Percentiles rank a stretch among this genome's conserved stretches.
Conservation (phyloP, 441 rosid species). For the Hura crepitans region DNA sequence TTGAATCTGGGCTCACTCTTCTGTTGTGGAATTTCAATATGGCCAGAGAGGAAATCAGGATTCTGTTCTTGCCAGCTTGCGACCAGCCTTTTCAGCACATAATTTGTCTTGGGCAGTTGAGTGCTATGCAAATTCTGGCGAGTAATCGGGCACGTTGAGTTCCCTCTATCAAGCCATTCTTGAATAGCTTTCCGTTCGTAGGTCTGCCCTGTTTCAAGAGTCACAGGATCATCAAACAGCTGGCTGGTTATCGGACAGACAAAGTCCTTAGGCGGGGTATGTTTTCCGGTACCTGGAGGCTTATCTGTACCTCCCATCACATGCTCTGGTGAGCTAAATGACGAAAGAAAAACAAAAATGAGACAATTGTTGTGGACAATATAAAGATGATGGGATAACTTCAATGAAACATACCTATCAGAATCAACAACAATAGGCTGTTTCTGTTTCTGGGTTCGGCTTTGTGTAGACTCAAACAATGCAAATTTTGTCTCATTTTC, state of each 20-base stretch:
- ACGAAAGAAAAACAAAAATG: conserved; percentile 24
- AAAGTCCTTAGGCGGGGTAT: conserved; percentile 62
- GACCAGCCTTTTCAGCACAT: conserved; percentile 66
- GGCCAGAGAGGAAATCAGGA: conserved; percentile 28
- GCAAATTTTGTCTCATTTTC: conserved; percentile 39
- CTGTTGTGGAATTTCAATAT: conserved; percentile 22
- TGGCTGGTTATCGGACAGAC: conserved; percentile 71
- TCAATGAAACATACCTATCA: conserved; percentile 36
- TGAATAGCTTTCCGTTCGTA: conserved; percentile 65
- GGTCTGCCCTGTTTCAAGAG: conserved; percentile 82
- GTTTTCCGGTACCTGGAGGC: conserved; percentile 40
- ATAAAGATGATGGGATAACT: conserved; percentile 12
- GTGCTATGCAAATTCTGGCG: conserved; percentile 53
- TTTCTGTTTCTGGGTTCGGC: conserved; percentile 32
- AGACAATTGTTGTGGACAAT: conserved; percentile 23
- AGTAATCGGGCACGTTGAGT: conserved; percentile 68
- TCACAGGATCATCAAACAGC: conserved; percentile 61
- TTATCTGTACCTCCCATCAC: conserved; percentile 46
- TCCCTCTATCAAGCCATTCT: conserved; percentile 71
- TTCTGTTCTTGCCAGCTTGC: conserved; percentile 58
- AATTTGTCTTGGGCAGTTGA: conserved; percentile 61
- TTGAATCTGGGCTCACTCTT: conserved; percentile 28
- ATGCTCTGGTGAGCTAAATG: conserved; percentile 33
- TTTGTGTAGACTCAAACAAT: conserved; percentile 28
- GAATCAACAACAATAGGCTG: conserved; percentile 37